Percentiles rank a stretch among this genome's conserved stretches.
Evolutionary conservation across 2,329 filamentous ascomycete species (phyloP).

Genomic region (Drechslera avenae): DNA sequence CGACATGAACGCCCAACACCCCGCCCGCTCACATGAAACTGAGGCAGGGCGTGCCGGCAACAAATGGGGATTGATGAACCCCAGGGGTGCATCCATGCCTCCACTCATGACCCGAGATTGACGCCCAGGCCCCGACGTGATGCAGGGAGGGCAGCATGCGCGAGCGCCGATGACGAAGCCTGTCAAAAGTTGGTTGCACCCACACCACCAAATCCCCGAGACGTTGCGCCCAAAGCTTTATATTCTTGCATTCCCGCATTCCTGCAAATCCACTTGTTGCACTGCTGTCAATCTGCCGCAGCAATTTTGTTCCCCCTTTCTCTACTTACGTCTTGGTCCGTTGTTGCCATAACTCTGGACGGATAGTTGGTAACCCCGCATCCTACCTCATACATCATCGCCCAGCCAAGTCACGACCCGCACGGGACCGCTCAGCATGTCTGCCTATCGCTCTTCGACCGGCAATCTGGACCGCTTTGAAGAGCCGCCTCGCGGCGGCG

Average conservation of each 20-base stretch:
- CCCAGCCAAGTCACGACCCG: constrained; percentile 4
- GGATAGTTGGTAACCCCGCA: constrained; percentile 27
- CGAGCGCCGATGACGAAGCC: constrained; percentile 39
- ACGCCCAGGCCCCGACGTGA: constrained; percentile 14
- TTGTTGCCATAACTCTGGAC: constrained; percentile 6
- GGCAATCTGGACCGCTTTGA: constrained; percentile 53
- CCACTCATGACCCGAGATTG: constrained; percentile 18
- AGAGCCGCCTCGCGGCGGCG: constrained; percentile 34
- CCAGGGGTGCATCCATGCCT: constrained; percentile 10
- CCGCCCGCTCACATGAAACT: constrained; percentile 3
- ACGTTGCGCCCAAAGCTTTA: constrained; percentile 16
- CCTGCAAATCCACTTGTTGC: constrained; percentile 13
- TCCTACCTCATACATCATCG: constrained; percentile 20
- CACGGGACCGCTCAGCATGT: constrained; percentile 28
- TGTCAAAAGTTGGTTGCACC: constrained; percentile 32
- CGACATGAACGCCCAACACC: constrained; percentile 23
- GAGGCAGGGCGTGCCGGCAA: constrained; percentile 9
- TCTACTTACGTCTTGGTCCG: constrained; percentile 1
- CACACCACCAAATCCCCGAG: constrained; percentile 18
- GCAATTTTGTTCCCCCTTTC: not conserved
- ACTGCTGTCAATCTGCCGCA: constrained; percentile 5
- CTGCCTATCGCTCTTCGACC: constrained; percentile 46
- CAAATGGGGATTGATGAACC: constrained; percentile 10
- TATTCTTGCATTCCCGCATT: constrained; percentile 21
- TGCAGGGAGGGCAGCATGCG: constrained; percentile 12